Base-by-base conservation (phyloP, 495 filamentous ascomycete species). In the Penicillium angulare region DNA sequence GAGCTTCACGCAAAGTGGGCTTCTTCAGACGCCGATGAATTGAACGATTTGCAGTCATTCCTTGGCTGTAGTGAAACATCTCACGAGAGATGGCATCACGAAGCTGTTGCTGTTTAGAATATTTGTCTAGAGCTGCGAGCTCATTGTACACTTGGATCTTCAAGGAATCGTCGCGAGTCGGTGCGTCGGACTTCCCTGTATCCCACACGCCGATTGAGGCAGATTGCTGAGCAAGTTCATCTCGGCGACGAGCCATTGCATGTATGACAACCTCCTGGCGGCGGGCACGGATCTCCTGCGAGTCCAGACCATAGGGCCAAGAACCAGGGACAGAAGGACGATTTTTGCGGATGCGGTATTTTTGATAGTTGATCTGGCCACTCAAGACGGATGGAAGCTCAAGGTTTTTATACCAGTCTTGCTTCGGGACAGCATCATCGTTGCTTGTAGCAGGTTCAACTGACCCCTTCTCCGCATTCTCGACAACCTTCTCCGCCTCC, bases 1-100 rank as follows among this genome's bases (percentile, higher is more conserved):
- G 86, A 27, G 93, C 95, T 67, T 98, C 93, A n/a, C 92, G 85
- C 43, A 97, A 75, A 20, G 87, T 91, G 60, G 96, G 92, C 69
- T 95, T 96, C 85, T 97, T 98, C 76, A 92, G 90, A 17, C 92
- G 85, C 20, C 93, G 86, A 63, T 95, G 96, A 57, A 82, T 79
- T 22, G 87, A 80, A 13, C 93, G 84, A 59, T 97, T 98, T 0
- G 90, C 88, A 10, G 90, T 96, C 84, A 96, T 95, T 31, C 90
- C 90, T 58, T 95, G 96, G 56, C 96, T 89, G 47, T 90, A 92
- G 93, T 85, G 63, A 95, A 83, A 84, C 96, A 53, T 92, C 56
- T 92, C 86, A 27, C 86, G 83, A 34, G 88, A 86, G 59, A 97
- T 85, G 56, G 86, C 85, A 58, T 95, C 88, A 50, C 95, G 85